Conservation (phyloP, 805 yeast genomes). For the Tetrapisispora taiwanensis region DNA sequence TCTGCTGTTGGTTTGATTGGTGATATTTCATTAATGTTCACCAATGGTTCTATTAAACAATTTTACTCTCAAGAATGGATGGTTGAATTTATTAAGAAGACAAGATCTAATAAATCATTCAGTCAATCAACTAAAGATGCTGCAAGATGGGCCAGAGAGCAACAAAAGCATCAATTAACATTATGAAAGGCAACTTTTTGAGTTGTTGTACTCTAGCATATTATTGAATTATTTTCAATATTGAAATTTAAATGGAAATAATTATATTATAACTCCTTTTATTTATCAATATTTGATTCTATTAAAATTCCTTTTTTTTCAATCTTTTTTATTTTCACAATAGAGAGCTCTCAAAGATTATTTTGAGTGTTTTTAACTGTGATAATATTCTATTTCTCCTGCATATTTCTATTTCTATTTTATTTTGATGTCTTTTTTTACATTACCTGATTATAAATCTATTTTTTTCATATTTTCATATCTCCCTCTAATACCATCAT, state of each 20-base stretch:
- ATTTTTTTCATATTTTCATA: constrained; percentile 1
- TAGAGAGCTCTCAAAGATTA: not conserved
- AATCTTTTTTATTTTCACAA: not conserved
- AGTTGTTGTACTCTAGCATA: not conserved
- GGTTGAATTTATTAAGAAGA: constrained; percentile 59
- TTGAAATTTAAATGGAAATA: too few species aligned
- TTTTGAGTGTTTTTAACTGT: not conserved
- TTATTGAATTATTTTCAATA: not conserved
- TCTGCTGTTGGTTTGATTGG: constrained; percentile 87
- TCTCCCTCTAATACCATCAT: not conserved
- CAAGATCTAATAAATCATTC: constrained; percentile 54
- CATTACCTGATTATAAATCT: not conserved
- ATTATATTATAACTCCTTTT: too few species aligned
- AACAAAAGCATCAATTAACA: constrained; percentile 26
- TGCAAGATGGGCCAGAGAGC: constrained; percentile 97
- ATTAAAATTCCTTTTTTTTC: not conserved
- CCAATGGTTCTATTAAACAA: constrained; percentile 61
- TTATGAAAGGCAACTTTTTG: constrained; percentile 7
- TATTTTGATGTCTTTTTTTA: not conserved
- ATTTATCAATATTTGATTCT: too few species aligned
- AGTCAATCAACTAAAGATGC: constrained; percentile 68
- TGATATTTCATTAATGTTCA: constrained; percentile 81
- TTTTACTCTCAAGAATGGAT: constrained; percentile 71
- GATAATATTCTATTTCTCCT: not conserved
- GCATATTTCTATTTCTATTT: not conserved